Percentiles rank a stretch among this genome's conserved stretches.
phyloP scores from a whole-genome alignment of 768 basidiomycete genomes.

The Rhizopogon salebrosus region DNA sequence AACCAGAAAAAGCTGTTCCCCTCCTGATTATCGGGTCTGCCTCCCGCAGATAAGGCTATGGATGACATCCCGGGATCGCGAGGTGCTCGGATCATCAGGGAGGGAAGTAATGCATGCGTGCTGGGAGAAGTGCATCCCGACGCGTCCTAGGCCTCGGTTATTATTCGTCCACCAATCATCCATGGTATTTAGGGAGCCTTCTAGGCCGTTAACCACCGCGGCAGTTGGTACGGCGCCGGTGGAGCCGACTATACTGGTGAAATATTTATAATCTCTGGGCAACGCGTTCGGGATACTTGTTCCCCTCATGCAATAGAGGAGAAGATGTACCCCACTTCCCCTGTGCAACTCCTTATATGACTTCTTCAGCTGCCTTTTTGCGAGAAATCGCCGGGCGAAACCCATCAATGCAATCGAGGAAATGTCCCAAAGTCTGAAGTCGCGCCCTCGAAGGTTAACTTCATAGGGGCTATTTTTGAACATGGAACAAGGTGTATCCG shows the following conservation, averaged over 20 bases:
- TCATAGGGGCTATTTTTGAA: too few relatives aligned
- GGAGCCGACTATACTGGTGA: neutral
- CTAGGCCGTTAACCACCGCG: constrained; percentile 25
- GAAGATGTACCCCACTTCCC: neutral
- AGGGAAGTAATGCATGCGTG: constrained; percentile 37
- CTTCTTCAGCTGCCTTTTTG: neutral
- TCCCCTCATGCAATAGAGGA: neutral
- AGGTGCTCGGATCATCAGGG: neutral
- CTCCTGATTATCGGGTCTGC: too few relatives aligned
- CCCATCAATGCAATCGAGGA: too few relatives aligned
- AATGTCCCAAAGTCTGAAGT: too few relatives aligned
- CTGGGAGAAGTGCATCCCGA: constrained; percentile 32
- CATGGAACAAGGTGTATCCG: neutral
- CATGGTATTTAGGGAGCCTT: constrained; percentile 27
- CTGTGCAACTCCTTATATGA: neutral
- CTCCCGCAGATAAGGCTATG: neutral
- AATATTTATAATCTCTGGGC: neutral
- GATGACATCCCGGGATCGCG: neutral
- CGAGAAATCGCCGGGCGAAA: neutral
- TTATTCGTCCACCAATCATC: constrained; percentile 37
- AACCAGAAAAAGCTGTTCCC: too few relatives aligned
- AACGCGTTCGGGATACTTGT: neutral
- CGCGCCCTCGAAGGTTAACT: too few relatives aligned
- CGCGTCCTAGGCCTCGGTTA: constrained; percentile 22
- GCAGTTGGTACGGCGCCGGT: constrained; percentile 22